Base-by-base conservation (phyloP, 2,329 filamentous ascomycete species). In the Verticillium nonalfalfae region DNA sequence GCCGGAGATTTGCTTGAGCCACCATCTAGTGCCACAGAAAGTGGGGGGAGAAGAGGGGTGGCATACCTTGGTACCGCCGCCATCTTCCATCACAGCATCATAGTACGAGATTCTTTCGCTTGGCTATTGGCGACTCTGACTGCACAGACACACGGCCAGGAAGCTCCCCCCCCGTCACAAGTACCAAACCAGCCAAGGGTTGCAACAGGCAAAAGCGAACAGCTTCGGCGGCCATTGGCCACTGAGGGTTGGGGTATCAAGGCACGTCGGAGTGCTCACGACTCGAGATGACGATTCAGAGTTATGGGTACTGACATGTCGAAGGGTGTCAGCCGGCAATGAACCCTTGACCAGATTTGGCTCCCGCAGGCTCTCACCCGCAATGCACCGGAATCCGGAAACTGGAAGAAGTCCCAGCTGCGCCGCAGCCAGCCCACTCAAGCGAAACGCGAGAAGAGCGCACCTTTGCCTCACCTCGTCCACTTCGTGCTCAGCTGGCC, bases 1-100 rank as follows among this genome's bases (percentile, higher is more conserved):
- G 21, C 57, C 57, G 57, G 57, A 58, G 38, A 58, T 58, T 58
- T 58, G 57, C 38, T 31, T 31, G 15, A 18, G 26, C 57, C 45
- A 40, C 39, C 57, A 58, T 39, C 45, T 58, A 39, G 36, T 18
- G 45, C 45, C 7, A n/a, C 21, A 18, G 45, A 31, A 4, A 31
- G 26, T 31, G 26, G 26, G 26, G 26, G 26, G 26, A 31, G 26
- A 31, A 31, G 4, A 4, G 4, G 26, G 26, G 26, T 31, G 26
- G 26, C 26, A 31, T 31, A 31, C 26, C 26, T 4, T 31, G 26
- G 26, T 31, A 31, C 18, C 45, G 45, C 45, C 45, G 45, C 45
- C 45, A 50, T 26, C 45, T 7, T 18, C 26, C 26, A 26, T 4
- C 26, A 26, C 45, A 13, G 3, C 7, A 36, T 26, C 18, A 18